Evolutionary conservation across 108 stramenopile genomes (phyloP).

Genomic region (Stephanodiscus triporus): DNA sequence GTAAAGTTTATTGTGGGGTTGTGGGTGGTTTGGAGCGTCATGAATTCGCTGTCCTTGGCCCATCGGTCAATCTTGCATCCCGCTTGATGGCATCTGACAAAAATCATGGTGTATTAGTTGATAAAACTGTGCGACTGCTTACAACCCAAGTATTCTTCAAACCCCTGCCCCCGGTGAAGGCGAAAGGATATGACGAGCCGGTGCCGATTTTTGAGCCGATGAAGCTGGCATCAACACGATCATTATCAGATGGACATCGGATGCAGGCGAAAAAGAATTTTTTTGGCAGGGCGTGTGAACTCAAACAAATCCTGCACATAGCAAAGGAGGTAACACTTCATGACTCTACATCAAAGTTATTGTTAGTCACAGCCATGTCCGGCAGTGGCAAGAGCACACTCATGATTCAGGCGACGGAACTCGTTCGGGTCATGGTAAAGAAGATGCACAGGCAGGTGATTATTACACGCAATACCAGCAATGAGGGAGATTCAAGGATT

Average conservation of each 20-base stretch:
- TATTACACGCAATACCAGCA: constrained; percentile 59
- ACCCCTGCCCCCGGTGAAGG: constrained; percentile 58
- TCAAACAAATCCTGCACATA: constrained; percentile 52
- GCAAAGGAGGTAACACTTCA: constrained; percentile 45
- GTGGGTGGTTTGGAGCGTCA: constrained; percentile 71
- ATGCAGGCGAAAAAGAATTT: constrained; percentile 52
- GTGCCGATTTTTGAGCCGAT: constrained; percentile 78
- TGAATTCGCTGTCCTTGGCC: constrained; percentile 75
- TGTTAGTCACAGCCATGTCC: constrained; percentile 50
- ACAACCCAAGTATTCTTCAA: constrained; percentile 61
- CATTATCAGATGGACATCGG: constrained; percentile 40
- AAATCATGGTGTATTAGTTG: constrained; percentile 75
- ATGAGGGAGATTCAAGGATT: constrained; percentile 63
- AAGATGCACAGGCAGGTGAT: constrained; percentile 45
- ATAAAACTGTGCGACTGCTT: constrained; percentile 59
- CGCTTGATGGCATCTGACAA: constrained; percentile 60
- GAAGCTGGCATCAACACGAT: constrained; percentile 11
- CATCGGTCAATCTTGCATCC: constrained; percentile 78
- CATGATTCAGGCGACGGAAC: constrained; percentile 58
- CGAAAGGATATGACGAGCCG: constrained; percentile 74
- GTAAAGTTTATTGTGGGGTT: constrained; percentile 76
- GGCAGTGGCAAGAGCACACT: constrained; percentile 70
- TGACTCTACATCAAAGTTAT: constrained; percentile 31
- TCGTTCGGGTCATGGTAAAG: constrained; percentile 47
- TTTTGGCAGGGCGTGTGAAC: constrained; percentile 64